Evolutionary conservation across 345 rosid species (phyloP).

Genomic region (Draba incana): DNA sequence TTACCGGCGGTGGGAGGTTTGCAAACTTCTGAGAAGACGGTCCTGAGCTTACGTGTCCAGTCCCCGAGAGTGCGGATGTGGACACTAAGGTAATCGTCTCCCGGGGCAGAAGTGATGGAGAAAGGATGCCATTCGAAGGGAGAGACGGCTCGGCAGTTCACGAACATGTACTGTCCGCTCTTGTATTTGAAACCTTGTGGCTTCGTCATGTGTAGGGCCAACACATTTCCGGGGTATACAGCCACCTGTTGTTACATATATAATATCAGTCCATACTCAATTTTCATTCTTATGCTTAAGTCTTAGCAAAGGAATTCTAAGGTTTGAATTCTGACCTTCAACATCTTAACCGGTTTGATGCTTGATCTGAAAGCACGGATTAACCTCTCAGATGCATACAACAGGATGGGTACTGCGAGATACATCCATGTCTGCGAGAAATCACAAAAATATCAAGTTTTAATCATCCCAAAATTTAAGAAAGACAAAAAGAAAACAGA

Average conservation of each 20-base stretch:
- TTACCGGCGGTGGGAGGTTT: slow-evolving; percentile 64
- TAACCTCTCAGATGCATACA: slow-evolving; percentile 72
- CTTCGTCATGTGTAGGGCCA: slow-evolving; percentile 80
- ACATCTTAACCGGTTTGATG: slow-evolving; percentile 75
- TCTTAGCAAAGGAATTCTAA: too few relatives aligned
- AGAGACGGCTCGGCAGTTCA: slow-evolving; percentile 79
- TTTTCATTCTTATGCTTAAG: too few relatives aligned
- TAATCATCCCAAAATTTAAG: not conserved
- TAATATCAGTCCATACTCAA: too few relatives aligned
- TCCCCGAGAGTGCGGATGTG: slow-evolving; percentile 88
- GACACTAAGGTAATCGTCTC: slow-evolving; percentile 81
- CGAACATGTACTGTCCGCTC: slow-evolving; percentile 95
- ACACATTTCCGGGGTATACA: slow-evolving; percentile 81
- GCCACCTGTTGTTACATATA: slow-evolving; percentile 54
- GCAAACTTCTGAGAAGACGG: slow-evolving; percentile 79
- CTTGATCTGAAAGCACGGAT: slow-evolving; percentile 81
- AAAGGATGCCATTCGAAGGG: slow-evolving; percentile 96
- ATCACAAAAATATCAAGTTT: slow-evolving; percentile 8
- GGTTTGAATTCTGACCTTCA: slow-evolving; percentile 48
- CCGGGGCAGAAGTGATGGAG: slow-evolving; percentile 93
- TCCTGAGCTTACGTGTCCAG: slow-evolving; percentile 81
- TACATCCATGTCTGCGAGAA: slow-evolving; percentile 90
- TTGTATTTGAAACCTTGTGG: slow-evolving; percentile 87
- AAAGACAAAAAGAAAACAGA: not conserved
- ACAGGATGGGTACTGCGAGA: slow-evolving; percentile 64